Evolutionary conservation across 1,284 basidiomycete species (phyloP), one percentile per base, ranked within the genome.

Genomic region (Apiotrichum laibachii): DNA sequence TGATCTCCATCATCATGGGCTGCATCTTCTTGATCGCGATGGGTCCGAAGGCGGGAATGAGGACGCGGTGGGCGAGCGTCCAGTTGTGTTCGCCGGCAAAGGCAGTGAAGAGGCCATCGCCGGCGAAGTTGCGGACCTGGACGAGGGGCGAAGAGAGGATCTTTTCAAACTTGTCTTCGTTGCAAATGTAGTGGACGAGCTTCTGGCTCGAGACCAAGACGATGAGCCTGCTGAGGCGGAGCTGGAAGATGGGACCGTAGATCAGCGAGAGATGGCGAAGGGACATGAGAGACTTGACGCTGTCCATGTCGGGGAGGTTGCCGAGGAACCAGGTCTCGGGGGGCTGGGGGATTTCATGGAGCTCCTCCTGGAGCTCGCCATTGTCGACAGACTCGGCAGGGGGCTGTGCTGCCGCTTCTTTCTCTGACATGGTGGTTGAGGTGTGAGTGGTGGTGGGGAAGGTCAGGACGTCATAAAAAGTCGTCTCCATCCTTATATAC

Each of bases 11-110:
- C 83, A 84, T 72, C 45, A 63, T 60, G 16, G 42, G 42, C 67
- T 82, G 81, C 83, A 84, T 84, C 59, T 75, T 77, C 45, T 76
- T 78, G 59, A 84, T 80, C 2, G 78, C 75, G 12, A 78, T 66
- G 0, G 81, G 80, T 31, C 82, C 81, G 68, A 84, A 84, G 2
- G 81, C 80, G 13, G 83, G 83, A 74, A 83, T 81, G 19, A 85
- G 78, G 43, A 85, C 74, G 37, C 82, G 81, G 70, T 85, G 82
- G 80, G 67, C 65, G 5, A 68, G 59, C 22, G 59, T 57, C 82
- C 83, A 84, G 68, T 82, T 82, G 43, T 77, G 75, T 62, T 85
- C 83, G 8, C 78, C 74, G 18, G 72, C 64, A 33, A 77, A 71
- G 0, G 82, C 81, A 69, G 68, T 70, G 57, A 70, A 70, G 40